A percentile compares a stretch with the other conserved stretches of the same genome.
phyloP scores from a whole-genome alignment of 768 basidiomycete genomes.

The Mycena vulgaris region DNA sequence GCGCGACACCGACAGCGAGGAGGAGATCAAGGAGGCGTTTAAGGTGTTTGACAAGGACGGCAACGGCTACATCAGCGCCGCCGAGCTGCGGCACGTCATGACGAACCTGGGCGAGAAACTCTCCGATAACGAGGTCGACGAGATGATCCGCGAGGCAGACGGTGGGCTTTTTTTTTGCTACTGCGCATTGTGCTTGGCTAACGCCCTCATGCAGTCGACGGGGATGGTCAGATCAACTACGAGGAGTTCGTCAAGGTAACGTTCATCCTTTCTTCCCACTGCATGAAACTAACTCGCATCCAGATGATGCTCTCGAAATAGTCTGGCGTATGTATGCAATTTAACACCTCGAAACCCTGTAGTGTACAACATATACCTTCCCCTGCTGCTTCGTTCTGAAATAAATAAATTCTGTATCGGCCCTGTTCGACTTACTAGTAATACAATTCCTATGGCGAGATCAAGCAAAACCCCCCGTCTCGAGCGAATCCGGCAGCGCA shows the following conservation, averaged over 20 bases:
- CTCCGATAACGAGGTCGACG: conserved; percentile 51
- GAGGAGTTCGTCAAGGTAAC: conserved; percentile 50
- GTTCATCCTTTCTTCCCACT: background rate
- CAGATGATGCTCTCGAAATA: conserved; percentile 55
- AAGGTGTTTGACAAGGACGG: conserved; percentile 78
- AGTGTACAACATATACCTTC: conserved; percentile 34
- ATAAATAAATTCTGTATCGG: conserved; percentile 18
- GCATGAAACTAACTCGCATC: background rate
- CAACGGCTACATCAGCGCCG: conserved; percentile 84
- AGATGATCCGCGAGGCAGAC: conserved; percentile 69
- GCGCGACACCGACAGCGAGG: conserved; percentile 57
- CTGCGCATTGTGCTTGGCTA: background rate
- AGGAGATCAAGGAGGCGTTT: conserved; percentile 66
- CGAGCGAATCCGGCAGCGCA: conserved; percentile 58
- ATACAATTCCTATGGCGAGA: background rate
- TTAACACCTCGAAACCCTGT: conserved; percentile 32
- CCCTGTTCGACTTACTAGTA: background rate
- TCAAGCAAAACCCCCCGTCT: conserved; percentile 56
- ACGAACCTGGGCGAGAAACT: conserved; percentile 70
- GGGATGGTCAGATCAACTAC: conserved; percentile 40
- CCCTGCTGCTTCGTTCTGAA: conserved; percentile 17
- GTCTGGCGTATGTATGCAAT: conserved; percentile 23
- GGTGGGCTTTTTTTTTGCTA: conserved; percentile 44
- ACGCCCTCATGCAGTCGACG: conserved; percentile 27
- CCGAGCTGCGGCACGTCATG: conserved; percentile 90